Evolutionary conservation across 1,284 basidiomycete species (phyloP).

Genomic region (Gastroboletus turbinatus): DNA sequence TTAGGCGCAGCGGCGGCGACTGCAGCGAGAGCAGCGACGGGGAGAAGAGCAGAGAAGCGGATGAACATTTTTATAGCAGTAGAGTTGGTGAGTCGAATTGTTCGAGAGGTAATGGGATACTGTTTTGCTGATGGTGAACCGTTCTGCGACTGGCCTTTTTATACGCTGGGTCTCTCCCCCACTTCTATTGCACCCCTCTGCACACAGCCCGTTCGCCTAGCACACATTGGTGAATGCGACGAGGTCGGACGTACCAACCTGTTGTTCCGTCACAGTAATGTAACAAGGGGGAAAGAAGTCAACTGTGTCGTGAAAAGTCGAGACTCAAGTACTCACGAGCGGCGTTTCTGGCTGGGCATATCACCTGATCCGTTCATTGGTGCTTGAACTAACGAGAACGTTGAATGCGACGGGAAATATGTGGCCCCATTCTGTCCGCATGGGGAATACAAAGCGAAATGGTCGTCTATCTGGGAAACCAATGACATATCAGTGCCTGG

Average conservation of each 20-base stretch:
- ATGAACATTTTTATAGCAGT: not conserved
- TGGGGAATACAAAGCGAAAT: too few relatives aligned
- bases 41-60: slow-evolving; percentile 4
- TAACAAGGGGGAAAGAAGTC: too few relatives aligned
- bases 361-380: too few relatives aligned
- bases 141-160: not conserved
- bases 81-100: not conserved
- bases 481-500: not conserved
- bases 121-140: not conserved
- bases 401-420: not conserved
- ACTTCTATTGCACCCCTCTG: too few relatives aligned
- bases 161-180: not conserved
- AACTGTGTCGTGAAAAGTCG: not conserved
- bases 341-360: not conserved
- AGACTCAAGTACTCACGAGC: not conserved
- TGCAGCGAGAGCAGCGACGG: slow-evolving; percentile 7
- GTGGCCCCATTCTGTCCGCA: not conserved
- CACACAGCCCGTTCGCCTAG: too few relatives aligned
- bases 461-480: too few relatives aligned
- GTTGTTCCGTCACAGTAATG: not conserved
- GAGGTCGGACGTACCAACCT: too few relatives aligned
- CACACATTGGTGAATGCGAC: not conserved
- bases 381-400: not conserved
- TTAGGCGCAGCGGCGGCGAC: not conserved
- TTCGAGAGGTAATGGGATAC: not conserved